Percentiles rank a stretch among this genome's conserved stretches.
These are phyloP conservation scores for Antrodiella citrinella DNA, from an alignment of 768 basidiomycete genomes.

Conservation along the genomic window DNA sequence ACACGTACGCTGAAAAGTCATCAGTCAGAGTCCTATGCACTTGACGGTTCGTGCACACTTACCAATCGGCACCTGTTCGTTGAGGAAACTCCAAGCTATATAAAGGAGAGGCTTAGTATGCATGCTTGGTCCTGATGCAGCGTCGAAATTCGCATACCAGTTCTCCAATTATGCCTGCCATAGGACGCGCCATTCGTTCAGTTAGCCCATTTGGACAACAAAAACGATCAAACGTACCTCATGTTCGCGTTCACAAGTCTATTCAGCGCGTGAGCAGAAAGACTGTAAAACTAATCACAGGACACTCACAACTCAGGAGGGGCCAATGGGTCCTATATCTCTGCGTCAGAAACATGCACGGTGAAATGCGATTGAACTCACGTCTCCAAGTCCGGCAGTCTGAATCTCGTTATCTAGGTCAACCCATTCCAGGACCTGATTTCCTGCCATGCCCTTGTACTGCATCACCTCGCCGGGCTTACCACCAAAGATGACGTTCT, in stretches of 20 bases:
- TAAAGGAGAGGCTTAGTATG: too few species aligned
- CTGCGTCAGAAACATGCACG: neutral
- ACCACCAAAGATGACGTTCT: constrained; percentile 49
- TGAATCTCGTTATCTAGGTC: constrained; percentile 56
- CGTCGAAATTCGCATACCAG: constrained; percentile 30
- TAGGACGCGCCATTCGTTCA: too few species aligned
- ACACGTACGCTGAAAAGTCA: constrained; percentile 19
- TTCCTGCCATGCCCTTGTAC: constrained; percentile 54
- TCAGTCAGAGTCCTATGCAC: neutral
- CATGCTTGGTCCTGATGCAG: too few species aligned
- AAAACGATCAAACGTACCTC: constrained; percentile 27
- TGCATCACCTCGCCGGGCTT: constrained; percentile 42
- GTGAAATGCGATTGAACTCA: constrained; percentile 12
- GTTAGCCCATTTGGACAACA: too few species aligned
- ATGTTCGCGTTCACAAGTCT: constrained; percentile 33
- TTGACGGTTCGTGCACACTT: too few species aligned
- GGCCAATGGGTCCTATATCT: constrained; percentile 25
- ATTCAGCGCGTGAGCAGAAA: too few species aligned
- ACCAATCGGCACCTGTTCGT: constrained; percentile 26
- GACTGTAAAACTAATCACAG: neutral
- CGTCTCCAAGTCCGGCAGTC: constrained; percentile 32
- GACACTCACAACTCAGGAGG: constrained; percentile 30
- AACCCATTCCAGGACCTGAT: constrained; percentile 54
- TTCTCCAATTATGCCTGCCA: constrained; percentile 28
- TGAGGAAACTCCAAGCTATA: constrained; percentile 24